Evolutionary conservation across 83 land plant genomes (phyloP), one percentile per base, ranked within the genome.

Genomic region (Picea abies): DNA sequence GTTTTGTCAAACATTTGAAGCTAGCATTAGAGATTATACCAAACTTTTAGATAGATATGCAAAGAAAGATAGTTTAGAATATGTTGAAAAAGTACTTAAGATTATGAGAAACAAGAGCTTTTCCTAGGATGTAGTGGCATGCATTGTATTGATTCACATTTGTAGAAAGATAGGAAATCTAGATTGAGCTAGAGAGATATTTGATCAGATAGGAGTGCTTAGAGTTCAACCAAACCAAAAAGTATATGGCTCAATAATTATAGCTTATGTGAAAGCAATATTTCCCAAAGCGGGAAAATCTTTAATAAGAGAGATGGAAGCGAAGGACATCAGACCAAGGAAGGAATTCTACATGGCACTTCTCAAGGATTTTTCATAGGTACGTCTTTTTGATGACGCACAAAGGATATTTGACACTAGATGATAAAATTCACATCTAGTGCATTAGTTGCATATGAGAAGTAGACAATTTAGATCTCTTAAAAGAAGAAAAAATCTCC

Each of bases 231-330:
- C 90, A 77, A 29, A 91, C 81, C 88, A 86, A 82, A 80, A 87
- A 84, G 89, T 93, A 23, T 93, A 89, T 60, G 93, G 92, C 1
- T 79, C 95, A 23, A 93, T 91, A 92, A 82, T 93, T 20, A 91
- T 93, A 93, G 91, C 95, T 62, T 91, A 91, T 66, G 84, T 91
- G 8, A 79, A 93, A 67, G 90, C 85, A 37, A 89, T 89, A 82
- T 73, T 82, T 80, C 86, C 85, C 23, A 87, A 89, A 16, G 60
- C 61, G 23, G 92, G 88, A 63, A 91, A 88, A 80, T 70, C 0
- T 72, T 76, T 93, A 44, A 77, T 89, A 19, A 65, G 35, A 29
- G 29, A 29, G 29, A 29, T 29, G 29, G 29, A 29, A 29, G 29
- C 29, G 29, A 29, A 29, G 29, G 29, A 29, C 29, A 29, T 29